Evolutionary conservation across 1,284 basidiomycete genomes (phyloP).

Genomic region (Ustilago vetiveriae): DNA sequence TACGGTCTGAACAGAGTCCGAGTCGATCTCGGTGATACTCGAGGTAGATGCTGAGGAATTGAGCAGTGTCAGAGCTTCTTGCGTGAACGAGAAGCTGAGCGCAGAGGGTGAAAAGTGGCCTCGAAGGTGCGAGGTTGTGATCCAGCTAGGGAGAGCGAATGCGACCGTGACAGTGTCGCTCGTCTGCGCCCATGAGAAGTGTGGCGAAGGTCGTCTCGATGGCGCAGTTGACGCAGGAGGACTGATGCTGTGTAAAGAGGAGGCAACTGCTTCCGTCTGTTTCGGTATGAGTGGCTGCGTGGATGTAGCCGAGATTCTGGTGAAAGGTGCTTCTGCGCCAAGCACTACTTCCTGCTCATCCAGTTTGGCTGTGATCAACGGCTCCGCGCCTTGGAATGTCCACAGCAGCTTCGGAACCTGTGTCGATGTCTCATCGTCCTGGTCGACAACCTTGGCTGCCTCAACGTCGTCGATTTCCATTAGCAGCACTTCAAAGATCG

Average conservation of each 20-base stretch:
- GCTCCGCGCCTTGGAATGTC: slow-evolving; percentile 36
- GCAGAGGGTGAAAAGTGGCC: slow-evolving; percentile 74
- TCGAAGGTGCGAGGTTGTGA: slow-evolving; percentile 49
- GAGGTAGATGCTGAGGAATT: slow-evolving; percentile 1
- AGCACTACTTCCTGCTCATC: slow-evolving; percentile 21
- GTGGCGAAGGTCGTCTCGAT: slow-evolving; percentile 27
- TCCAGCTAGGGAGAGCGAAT: slow-evolving; percentile 78
- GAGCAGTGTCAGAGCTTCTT: slow-evolving; percentile 54
- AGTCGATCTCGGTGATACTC: slow-evolving; percentile 73
- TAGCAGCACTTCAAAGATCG: slow-evolving; percentile 35
- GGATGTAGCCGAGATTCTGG: background rate
- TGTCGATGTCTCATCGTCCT: background rate
- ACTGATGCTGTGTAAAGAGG: too few relatives aligned
- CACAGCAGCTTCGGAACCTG: slow-evolving; percentile 9
- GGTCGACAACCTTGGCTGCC: background rate
- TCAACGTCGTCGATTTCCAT: slow-evolving; percentile 10
- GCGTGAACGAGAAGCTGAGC: slow-evolving; percentile 75
- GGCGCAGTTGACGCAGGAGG: background rate
- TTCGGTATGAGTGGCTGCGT: slow-evolving; percentile 46
- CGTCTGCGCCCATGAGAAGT: slow-evolving; percentile 89
- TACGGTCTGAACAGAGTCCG: background rate
- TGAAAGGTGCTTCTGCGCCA: slow-evolving; percentile 26
- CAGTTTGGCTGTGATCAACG: slow-evolving; percentile 28
- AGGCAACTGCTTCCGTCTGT: too few relatives aligned
- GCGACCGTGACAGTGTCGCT: slow-evolving; percentile 81